phyloP scores from a whole-genome alignment of 805 yeast species.

The Kazachstania viticola region DNA sequence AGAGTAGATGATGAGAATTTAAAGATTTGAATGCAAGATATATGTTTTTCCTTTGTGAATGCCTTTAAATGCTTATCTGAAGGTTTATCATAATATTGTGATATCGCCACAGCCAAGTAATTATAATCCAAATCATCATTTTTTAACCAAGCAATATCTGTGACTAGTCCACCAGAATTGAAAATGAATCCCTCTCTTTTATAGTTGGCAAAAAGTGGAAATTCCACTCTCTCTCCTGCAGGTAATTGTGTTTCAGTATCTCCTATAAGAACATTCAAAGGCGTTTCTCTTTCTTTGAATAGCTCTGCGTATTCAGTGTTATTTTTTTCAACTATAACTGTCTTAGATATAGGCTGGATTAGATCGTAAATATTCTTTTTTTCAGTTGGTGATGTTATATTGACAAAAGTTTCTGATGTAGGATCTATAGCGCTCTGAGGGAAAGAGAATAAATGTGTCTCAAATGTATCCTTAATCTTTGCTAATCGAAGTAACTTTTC shows the following conservation, averaged over 20 bases:
- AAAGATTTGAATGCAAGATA: slow-evolving; percentile 38
- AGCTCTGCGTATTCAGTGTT: slow-evolving; percentile 12
- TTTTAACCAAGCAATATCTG: slow-evolving; percentile 44
- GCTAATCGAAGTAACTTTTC: slow-evolving; percentile 32
- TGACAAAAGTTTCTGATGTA: slow-evolving; percentile 14
- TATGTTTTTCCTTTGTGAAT: slow-evolving; percentile 19
- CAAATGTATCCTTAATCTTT: slow-evolving; percentile 40
- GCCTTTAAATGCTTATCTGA: slow-evolving; percentile 19
- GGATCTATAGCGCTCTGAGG: slow-evolving; percentile 23
- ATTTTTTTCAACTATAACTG: slow-evolving; percentile 12
- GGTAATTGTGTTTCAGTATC: slow-evolving; percentile 11
- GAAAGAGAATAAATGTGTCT: slow-evolving; percentile 34
- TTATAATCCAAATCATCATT: slow-evolving; percentile 18
- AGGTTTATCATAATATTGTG: slow-evolving; percentile 27
- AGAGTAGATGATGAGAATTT: slow-evolving; percentile 23
- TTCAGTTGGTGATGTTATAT: slow-evolving; percentile 8
- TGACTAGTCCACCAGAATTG: slow-evolving; percentile 41
- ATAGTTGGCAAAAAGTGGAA: slow-evolving; percentile 20
- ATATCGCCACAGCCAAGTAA: slow-evolving; percentile 40
- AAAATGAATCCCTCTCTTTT: slow-evolving; percentile 31
- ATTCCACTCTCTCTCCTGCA: slow-evolving; percentile 14
- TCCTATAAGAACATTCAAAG: slow-evolving; percentile 12
- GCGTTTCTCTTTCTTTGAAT: slow-evolving; percentile 16
- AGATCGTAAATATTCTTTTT: slow-evolving; percentile 2
- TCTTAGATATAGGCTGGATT: slow-evolving; percentile 2